Evolutionary conservation across 306 rosid species (phyloP).

Genomic region (Spatholobus suberectus): DNA sequence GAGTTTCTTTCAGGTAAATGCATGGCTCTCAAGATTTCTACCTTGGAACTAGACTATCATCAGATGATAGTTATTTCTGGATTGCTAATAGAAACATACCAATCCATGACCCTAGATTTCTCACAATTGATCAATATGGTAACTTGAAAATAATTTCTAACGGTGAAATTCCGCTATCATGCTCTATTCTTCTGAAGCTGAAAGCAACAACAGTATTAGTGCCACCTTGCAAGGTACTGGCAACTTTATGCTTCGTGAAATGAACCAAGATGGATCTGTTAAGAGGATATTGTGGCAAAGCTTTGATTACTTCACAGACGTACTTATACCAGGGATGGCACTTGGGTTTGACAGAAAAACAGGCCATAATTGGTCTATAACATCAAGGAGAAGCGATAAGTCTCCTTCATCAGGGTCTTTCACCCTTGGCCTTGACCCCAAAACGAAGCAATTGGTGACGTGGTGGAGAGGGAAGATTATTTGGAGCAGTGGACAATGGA

Average conservation of each 20-base stretch:
- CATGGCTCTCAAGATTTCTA: too few relatives aligned
- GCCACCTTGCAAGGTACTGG: not conserved
- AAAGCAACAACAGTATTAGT: not conserved
- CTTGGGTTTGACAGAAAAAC: not conserved
- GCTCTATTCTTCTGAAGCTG: not conserved
- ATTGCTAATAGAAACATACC: too few relatives aligned
- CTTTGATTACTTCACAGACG: not conserved
- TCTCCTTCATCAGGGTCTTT: conserved; percentile 11
- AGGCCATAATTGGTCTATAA: not conserved
- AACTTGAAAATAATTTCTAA: not conserved
- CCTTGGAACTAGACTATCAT: too few relatives aligned
- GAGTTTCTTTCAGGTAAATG: too few relatives aligned
- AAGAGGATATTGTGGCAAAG: not conserved
- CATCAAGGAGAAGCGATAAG: not conserved
- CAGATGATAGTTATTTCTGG: too few relatives aligned
- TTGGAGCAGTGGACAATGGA: conserved; percentile 4
- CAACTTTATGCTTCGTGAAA: not conserved
- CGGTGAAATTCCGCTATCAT: not conserved
- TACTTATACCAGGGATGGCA: not conserved
- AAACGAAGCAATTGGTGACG: not conserved
- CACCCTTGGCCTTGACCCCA: conserved; percentile 9
- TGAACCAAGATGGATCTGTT: not conserved
- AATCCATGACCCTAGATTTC: too few relatives aligned
- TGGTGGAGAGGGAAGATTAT: not conserved
- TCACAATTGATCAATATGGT: not conserved